Conservation (phyloP, 441 rosid genomes). For the Pelargonium australe region DNA sequence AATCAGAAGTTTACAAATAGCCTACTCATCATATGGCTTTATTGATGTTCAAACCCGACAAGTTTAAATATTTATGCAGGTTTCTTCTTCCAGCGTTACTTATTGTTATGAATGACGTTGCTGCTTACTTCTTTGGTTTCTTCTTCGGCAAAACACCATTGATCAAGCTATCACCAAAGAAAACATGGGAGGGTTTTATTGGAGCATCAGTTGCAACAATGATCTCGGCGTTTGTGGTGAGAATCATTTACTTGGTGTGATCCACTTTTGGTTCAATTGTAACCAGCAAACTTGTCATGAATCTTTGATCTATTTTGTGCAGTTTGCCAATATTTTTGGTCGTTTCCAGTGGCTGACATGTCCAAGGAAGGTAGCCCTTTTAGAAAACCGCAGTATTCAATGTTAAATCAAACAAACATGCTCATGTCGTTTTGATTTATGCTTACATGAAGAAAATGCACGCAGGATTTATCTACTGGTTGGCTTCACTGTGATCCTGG, state of each 20-base stretch:
- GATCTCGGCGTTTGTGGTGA: constrained; percentile 3
- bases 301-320: neutral
- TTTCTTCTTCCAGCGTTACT: constrained; percentile 3
- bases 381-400: neutral
- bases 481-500: constrained; percentile 7
- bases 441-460: neutral
- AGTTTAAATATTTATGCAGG: constrained; percentile 1
- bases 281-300: too few species aligned
- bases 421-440: neutral
- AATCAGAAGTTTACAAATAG: too few species aligned
- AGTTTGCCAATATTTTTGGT: constrained; percentile 1
- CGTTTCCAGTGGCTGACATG: constrained; percentile 6
- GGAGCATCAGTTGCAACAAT: constrained; percentile 3
- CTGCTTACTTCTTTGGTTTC: constrained; percentile 6
- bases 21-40: too few species aligned
- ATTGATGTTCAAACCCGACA: too few species aligned
- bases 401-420: neutral
- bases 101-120: constrained; percentile 3
- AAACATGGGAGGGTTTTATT: constrained; percentile 6
- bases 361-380: constrained; percentile 4
- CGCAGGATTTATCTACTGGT: constrained; percentile 8
- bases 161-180: constrained; percentile 6
- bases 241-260: neutral
- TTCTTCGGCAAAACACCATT: neutral
- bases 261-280: too few species aligned